phyloP scores from a whole-genome alignment of 1,284 basidiomycete species.

The Sporisorium exsertum region DNA sequence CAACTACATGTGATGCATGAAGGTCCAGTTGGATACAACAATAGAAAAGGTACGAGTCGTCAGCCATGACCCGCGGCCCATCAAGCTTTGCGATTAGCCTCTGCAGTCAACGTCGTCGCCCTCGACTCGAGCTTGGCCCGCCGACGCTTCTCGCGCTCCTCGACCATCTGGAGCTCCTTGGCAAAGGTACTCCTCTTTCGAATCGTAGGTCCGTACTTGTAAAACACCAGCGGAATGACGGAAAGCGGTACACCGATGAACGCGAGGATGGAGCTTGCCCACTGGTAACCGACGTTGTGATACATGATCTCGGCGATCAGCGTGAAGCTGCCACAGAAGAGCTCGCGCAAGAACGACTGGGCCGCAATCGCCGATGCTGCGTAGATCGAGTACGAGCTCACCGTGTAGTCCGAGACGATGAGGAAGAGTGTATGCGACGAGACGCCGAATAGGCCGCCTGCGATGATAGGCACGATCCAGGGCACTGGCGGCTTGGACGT shows the following conservation, averaged over 20 bases:
- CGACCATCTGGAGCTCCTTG: constrained; percentile 45
- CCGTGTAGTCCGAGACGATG: constrained; percentile 60
- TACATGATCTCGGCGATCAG: constrained; percentile 54
- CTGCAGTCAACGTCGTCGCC: constrained; percentile 19
- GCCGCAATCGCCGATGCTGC: constrained; percentile 57
- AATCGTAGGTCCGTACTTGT: constrained; percentile 54
- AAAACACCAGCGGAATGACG: constrained; percentile 52
- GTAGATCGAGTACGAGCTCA: constrained; percentile 53
- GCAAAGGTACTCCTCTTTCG: constrained; percentile 53
- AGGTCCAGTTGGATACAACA: too few species aligned
- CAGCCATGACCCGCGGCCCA: neutral
- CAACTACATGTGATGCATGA: too few species aligned
- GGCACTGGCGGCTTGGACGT: constrained; percentile 53
- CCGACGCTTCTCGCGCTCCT: constrained; percentile 32
- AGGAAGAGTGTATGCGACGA: constrained; percentile 61
- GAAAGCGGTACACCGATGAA: constrained; percentile 56
- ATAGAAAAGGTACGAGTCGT: too few species aligned
- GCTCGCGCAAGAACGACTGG: constrained; percentile 56
- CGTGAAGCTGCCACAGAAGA: constrained; percentile 51
- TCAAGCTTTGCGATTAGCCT: constrained; percentile 2
- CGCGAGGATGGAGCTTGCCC: constrained; percentile 52
- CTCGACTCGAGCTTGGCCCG: constrained; percentile 29
- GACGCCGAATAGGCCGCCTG: constrained; percentile 49
- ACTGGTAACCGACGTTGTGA: constrained; percentile 52
- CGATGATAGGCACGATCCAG: constrained; percentile 57